phyloP scores from a whole-genome alignment of 768 basidiomycete species.

The Tulasnella sp. region DNA sequence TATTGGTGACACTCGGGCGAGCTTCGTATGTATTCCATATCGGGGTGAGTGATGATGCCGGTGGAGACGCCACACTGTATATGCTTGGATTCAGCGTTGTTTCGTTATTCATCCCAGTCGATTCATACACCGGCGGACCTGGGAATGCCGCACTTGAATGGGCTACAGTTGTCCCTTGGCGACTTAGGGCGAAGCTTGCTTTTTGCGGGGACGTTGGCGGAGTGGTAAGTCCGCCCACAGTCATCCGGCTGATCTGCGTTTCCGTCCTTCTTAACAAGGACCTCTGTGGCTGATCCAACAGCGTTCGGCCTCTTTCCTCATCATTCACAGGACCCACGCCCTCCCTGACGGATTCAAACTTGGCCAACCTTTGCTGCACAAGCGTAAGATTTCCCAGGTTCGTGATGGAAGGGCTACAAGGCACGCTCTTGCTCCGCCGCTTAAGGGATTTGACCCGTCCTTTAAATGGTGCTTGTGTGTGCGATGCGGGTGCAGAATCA shows the following conservation, averaged over 20 bases:
- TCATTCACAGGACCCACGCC: neutral
- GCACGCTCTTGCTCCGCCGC: constrained; percentile 6
- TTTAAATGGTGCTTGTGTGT: neutral
- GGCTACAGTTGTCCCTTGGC: too few relatives aligned
- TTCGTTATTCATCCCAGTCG: neutral
- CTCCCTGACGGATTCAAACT: constrained; percentile 6
- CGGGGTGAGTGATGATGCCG: too few relatives aligned
- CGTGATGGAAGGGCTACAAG: constrained; percentile 5
- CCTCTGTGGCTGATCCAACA: too few relatives aligned
- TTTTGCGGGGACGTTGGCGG: constrained; percentile 12
- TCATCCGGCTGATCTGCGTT: too few relatives aligned
- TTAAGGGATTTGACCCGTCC: neutral
- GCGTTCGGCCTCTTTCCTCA: neutral
- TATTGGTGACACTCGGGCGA: too few relatives aligned
- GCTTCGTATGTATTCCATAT: too few relatives aligned
- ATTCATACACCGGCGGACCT: neutral
- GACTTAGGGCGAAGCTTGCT: neutral
- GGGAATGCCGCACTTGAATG: neutral
- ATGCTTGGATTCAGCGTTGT: too few relatives aligned
- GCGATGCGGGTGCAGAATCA: neutral
- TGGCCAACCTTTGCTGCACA: constrained; percentile 9
- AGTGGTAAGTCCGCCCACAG: neutral
- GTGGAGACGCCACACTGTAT: too few relatives aligned
- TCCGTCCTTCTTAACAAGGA: too few relatives aligned
- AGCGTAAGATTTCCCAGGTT: constrained; percentile 6